Evolutionary conservation across 768 basidiomycete genomes (phyloP).

Genomic region (Neoboletus brunneissimus): DNA sequence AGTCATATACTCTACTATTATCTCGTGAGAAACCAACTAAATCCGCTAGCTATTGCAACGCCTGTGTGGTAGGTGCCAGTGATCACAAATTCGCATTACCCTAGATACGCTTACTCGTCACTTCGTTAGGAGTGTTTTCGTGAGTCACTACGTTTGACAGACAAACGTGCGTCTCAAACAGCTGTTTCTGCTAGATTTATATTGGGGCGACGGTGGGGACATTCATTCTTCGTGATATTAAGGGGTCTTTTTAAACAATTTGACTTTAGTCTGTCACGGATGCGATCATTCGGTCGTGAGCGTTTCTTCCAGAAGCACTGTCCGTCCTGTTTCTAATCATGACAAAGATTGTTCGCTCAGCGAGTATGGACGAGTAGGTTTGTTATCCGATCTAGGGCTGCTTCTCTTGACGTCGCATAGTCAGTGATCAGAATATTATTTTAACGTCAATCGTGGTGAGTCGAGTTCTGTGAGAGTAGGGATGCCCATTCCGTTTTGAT

Average conservation of each 20-base stretch:
- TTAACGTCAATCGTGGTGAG: conserved; percentile 48
- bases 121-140: conserved; percentile 50
- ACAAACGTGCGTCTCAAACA: not conserved
- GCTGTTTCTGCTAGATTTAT: conserved; percentile 40
- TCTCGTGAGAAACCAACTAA: conserved; percentile 51
- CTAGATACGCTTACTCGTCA: not conserved
- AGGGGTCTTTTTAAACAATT: not conserved
- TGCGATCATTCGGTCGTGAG: conserved; percentile 44
- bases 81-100: no score
- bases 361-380: conserved; percentile 49
- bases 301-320: not conserved
- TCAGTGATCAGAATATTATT: conserved; percentile 42
- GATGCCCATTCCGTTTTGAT: not conserved
- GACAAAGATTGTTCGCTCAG: conserved; percentile 43
- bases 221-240: not conserved
- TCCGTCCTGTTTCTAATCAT: not conserved
- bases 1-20: conserved; percentile 57
- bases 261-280: conserved; percentile 43
- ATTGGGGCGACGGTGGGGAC: conserved; percentile 50
- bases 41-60: conserved; percentile 39
- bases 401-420: conserved; percentile 30
- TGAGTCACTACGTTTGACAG: conserved; percentile 28
- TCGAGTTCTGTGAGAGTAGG: not conserved
- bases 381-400: not conserved
- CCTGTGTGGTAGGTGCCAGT: conserved; percentile 51